phyloP scores from a whole-genome alignment of 1,284 basidiomycete genomes.

The Ustilago bromivora region DNA sequence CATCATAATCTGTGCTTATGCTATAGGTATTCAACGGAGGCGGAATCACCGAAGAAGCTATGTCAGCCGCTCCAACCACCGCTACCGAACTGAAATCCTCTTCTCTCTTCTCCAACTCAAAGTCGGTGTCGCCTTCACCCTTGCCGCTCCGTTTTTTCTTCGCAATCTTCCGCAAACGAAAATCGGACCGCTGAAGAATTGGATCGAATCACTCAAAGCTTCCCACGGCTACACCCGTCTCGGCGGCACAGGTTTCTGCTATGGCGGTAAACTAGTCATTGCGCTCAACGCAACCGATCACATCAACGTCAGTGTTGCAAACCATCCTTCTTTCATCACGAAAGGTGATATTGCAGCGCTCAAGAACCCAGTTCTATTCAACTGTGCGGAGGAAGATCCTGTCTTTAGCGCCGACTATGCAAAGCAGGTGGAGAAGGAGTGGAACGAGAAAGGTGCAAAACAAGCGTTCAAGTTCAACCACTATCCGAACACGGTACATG shows the following conservation, averaged over 20 bases:
- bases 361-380: slow-evolving; percentile 74
- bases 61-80: slow-evolving; percentile 32
- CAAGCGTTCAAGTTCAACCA: slow-evolving; percentile 75
- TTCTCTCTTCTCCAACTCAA: slow-evolving; percentile 33
- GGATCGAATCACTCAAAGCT: slow-evolving; percentile 69
- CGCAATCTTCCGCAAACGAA: slow-evolving; percentile 33
- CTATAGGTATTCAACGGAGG: slow-evolving; percentile 48
- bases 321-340: slow-evolving; percentile 74
- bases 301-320: slow-evolving; percentile 74
- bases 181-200: slow-evolving; percentile 25
- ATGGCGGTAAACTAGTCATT: slow-evolving; percentile 72
- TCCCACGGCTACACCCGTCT: slow-evolving; percentile 75
- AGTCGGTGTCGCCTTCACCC: slow-evolving; percentile 12
- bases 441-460: slow-evolving; percentile 71
- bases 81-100: slow-evolving; percentile 26
- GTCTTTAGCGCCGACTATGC: slow-evolving; percentile 72
- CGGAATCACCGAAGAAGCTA: slow-evolving; percentile 17
- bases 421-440: slow-evolving; percentile 72
- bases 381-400: slow-evolving; percentile 75
- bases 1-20: neutral
- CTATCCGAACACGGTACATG: slow-evolving; percentile 75
- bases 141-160: slow-evolving; percentile 36
- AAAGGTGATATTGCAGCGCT: slow-evolving; percentile 69
- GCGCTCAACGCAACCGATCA: slow-evolving; percentile 61
- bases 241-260: slow-evolving; percentile 78